Evolutionary conservation across 1,139 yeast species (phyloP), one percentile per base, ranked within the genome.

Genomic region (Spathaspora sp.): DNA sequence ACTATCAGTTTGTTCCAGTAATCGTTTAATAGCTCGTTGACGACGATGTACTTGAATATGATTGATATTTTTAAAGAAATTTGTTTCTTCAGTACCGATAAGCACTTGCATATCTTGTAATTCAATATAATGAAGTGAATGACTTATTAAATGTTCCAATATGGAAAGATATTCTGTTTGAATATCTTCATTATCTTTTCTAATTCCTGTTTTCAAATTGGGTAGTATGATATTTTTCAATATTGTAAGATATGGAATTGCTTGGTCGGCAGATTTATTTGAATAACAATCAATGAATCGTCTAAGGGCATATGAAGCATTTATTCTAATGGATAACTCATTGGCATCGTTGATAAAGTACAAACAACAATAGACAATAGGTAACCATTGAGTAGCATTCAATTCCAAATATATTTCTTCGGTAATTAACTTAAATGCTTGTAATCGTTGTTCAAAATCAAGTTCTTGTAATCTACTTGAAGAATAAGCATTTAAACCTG

Each of bases 11-110:
- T 53, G 47, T 8, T 63, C 72, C 5, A 62, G 58, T 29, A 89
- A 68, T 49, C 88, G 77, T 55, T 81, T 77, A 23, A 93, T 74
- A 0, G 97, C 96, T 57, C 89, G 78, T 61, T 86, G 90, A 57
- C 97, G 85, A 66, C 96, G 81, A 58, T 86, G 91, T 18, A 86
- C 61, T 67, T 95, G 99, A 43, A 93, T 83, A 61, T 93, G 97
- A 51, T 78, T 78, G 39, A 95, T 75, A 58, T 90, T 90, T 48
- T 74, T 69, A 70, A 93, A 93, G 60, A 93, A 90, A 61, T 89
- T 84, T 1, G 90, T 86, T 57, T 89, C 97, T 41, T 86, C 95
- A 56, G 89, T 76, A 55, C 73, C 78, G 1, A 86, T 67, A 43
- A 93, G 69, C 1, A 80, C 73, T 48, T 78, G 78, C 91, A 90